Percentiles rank a stretch among this genome's conserved stretches.
Conservation (phyloP, 139 green algal species). For the Picochlorum sp. region DNA sequence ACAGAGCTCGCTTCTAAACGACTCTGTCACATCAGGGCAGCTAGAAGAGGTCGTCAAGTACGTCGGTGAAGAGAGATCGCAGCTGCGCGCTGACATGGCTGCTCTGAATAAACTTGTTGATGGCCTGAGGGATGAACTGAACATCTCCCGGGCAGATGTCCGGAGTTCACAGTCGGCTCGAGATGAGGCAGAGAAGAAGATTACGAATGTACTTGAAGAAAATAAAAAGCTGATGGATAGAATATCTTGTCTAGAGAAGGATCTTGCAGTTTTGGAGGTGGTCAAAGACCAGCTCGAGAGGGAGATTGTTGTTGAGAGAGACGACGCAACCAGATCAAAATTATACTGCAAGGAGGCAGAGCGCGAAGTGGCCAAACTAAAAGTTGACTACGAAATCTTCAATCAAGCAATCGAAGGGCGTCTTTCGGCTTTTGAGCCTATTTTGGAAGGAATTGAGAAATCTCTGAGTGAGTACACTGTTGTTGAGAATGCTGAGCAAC, state of each 20-base stretch:
- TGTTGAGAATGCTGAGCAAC: background rate
- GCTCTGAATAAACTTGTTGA: background rate
- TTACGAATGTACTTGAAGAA: background rate
- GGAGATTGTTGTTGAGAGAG: background rate
- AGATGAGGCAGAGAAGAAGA: background rate
- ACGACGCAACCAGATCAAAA: background rate
- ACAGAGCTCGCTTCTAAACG: background rate
- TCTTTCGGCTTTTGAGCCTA: background rate
- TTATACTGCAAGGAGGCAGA: background rate
- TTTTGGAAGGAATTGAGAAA: conserved; percentile 1
- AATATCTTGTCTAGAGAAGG: background rate
- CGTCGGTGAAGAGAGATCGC: background rate
- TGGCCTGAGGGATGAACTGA: background rate
- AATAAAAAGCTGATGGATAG: background rate
- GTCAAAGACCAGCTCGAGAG: background rate
- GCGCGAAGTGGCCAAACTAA: background rate
- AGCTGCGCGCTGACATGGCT: background rate
- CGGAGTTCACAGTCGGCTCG: background rate
- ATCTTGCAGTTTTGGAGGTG: background rate
- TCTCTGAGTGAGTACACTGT: background rate
- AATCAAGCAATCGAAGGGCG: background rate
- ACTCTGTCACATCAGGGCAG: background rate
- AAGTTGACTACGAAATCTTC: background rate
- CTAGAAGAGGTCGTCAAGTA: background rate
- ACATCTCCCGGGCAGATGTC: background rate